Conservation (phyloP, 805 yeast genomes). For the Debaryomyces hansenii region DNA sequence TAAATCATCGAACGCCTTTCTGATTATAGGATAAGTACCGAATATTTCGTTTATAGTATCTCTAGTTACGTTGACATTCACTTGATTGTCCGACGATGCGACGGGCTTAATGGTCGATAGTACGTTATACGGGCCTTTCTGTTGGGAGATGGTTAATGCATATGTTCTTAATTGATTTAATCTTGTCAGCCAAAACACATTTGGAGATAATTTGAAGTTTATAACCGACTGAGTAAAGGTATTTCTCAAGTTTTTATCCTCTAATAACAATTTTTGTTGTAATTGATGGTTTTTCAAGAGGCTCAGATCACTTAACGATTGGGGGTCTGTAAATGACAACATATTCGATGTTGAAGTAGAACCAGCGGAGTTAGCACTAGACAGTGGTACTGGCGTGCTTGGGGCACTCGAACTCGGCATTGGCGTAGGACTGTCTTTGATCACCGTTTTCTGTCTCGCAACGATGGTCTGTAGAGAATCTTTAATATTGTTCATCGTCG, state of each 20-base stretch:
- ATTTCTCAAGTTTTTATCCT: conserved; percentile 66
- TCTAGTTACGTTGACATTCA: conserved; percentile 87
- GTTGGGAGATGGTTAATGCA: conserved; percentile 82
- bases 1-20: conserved; percentile 82
- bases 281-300: conserved; percentile 70
- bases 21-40: conserved; percentile 88
- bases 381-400: conserved; percentile 5
- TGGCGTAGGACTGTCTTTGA: conserved; percentile 35
- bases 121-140: conserved; percentile 91
- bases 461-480: conserved; percentile 65
- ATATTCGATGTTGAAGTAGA: conserved; percentile 10
- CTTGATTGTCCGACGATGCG: conserved; percentile 89
- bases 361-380: conserved; percentile 1
- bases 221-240: conserved; percentile 89
- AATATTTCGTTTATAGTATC: conserved; percentile 89
- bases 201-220: conserved; percentile 69
- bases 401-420: conserved; percentile 2
- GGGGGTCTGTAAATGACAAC: conserved; percentile 21
- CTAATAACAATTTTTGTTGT: conserved; percentile 74
- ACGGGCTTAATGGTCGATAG: conserved; percentile 91
- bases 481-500: conserved; percentile 74
- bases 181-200: conserved; percentile 85
- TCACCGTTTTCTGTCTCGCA: conserved; percentile 60
- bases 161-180: conserved; percentile 77
- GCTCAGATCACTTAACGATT: conserved; percentile 39